These are phyloP conservation scores for Chloris gayana DNA, from an alignment of 176 grass and related monocot genomes.

Conservation along the genomic window DNA sequence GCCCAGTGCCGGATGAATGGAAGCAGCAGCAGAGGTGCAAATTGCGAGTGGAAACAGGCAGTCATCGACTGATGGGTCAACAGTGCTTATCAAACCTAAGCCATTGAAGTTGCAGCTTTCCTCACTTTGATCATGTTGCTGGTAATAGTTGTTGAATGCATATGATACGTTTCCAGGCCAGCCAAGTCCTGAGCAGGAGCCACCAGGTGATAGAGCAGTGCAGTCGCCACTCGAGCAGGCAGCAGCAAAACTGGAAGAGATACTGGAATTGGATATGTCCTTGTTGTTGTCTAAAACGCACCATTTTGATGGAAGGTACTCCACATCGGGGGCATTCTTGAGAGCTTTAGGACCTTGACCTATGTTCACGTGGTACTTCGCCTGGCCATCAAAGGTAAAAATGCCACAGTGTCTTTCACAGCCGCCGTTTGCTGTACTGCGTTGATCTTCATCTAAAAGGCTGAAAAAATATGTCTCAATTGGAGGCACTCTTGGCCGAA, in stretches of 20 bases:
- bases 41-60: slow-evolving; percentile 78
- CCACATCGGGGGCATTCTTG: slow-evolving; percentile 64
- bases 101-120: slow-evolving; percentile 76
- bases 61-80: slow-evolving; percentile 81
- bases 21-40: slow-evolving; percentile 50
- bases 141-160: slow-evolving; percentile 91
- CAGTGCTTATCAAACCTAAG: slow-evolving; percentile 80
- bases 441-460: slow-evolving; percentile 89
- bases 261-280: slow-evolving; percentile 67
- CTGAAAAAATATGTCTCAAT: slow-evolving; percentile 67
- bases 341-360: slow-evolving; percentile 78
- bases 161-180: slow-evolving; percentile 94
- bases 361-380: slow-evolving; percentile 74
- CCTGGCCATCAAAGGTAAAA: slow-evolving; percentile 98
- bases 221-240: slow-evolving; percentile 84
- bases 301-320: slow-evolving; percentile 81
- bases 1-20: slow-evolving; percentile 28
- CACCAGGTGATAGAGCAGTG: slow-evolving; percentile 68
- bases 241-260: slow-evolving; percentile 53
- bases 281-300: slow-evolving; percentile 88
- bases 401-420: slow-evolving; percentile 84
- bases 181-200: slow-evolving; percentile 65
- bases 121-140: slow-evolving; percentile 78
- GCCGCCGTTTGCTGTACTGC: slow-evolving; percentile 41
- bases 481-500: slow-evolving; percentile 74